phyloP scores from a whole-genome alignment of 306 rosid species.

The Sindora glabra region DNA sequence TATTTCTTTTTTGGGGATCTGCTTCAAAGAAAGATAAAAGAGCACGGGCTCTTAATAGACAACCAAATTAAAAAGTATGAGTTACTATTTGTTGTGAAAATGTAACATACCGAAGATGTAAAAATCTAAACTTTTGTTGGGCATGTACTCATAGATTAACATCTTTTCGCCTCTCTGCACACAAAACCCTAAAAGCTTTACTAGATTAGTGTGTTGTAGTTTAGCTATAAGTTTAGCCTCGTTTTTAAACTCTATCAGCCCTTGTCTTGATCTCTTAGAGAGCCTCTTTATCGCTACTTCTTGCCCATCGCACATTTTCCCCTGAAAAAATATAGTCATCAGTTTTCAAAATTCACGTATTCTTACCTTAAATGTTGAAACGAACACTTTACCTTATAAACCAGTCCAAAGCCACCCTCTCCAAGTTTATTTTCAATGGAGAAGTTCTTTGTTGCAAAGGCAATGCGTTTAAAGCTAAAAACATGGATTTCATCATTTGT shows the following conservation, averaged over 20 bases:
- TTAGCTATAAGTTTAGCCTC: not conserved
- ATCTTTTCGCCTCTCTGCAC: not conserved
- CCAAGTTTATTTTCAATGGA: conserved; percentile 14
- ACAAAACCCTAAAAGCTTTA: not conserved
- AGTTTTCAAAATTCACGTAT: not conserved
- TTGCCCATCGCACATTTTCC: not conserved
- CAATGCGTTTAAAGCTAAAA: conserved; percentile 19
- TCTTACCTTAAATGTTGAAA: not conserved
- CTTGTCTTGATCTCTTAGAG: not conserved
- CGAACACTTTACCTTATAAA: conserved; percentile 12
- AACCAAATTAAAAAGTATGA: too few species aligned
- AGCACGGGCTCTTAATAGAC: conserved; percentile 14
- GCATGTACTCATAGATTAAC: not conserved
- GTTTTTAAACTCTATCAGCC: not conserved
- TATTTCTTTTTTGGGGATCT: not conserved
- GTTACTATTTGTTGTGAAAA: not conserved
- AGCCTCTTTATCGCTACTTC: not conserved
- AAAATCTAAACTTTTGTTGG: not conserved
- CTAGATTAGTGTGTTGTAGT: not conserved
- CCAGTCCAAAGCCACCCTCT: conserved; percentile 19
- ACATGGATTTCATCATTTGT: not conserved
- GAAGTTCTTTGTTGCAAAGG: conserved; percentile 13
- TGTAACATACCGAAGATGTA: not conserved
- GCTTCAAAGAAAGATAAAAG: not conserved
- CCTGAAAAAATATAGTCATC: not conserved